Evolutionary conservation across 805 yeast species (phyloP).

Genomic region (Candida gorgasii): DNA sequence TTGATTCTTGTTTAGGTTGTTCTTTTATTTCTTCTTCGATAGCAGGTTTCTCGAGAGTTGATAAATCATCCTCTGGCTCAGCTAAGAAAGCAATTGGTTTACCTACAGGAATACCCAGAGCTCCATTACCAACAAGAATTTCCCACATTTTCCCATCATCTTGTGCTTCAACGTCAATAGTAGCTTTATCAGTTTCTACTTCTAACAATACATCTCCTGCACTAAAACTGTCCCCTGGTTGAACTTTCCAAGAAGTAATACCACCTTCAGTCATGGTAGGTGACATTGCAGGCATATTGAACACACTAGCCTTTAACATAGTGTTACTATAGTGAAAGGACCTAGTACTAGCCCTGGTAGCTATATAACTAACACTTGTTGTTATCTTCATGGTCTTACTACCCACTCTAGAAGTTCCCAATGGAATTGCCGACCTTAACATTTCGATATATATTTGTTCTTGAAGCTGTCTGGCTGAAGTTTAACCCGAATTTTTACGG

Average conservation of each 20-base stretch:
- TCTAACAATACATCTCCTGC: conserved; percentile 84
- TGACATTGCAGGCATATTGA: conserved; percentile 98
- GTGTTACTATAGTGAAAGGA: conserved; percentile 3
- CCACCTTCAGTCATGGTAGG: conserved; percentile 99
- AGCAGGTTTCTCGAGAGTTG: conserved; percentile 59
- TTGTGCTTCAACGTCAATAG: conserved; percentile 81
- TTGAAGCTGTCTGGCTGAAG: conserved; percentile 2
- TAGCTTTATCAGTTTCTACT: conserved; percentile 86
- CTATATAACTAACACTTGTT: background rate
- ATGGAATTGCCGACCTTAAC: conserved; percentile 7
- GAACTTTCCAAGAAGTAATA: conserved; percentile 82
- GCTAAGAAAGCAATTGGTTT: conserved; percentile 85
- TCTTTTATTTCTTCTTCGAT: conserved; percentile 23
- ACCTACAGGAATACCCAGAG: conserved; percentile 81
- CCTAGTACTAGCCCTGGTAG: background rate
- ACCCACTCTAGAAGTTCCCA: background rate
- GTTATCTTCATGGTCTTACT: background rate
- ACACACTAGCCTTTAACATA: conserved; percentile 43
- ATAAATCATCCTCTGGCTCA: conserved; percentile 82
- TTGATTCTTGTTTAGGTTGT: conserved; percentile 11
- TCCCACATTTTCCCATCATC: conserved; percentile 92
- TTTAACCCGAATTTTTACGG: conserved; percentile 8
- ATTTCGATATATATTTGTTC: conserved; percentile 3
- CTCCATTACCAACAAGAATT: conserved; percentile 71
- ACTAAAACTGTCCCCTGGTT: conserved; percentile 63